Percentiles rank a stretch among this genome's conserved stretches.
These are phyloP conservation scores for Orobanche coerulescens DNA, from an alignment of 257 asterid species.

Conservation along the genomic window DNA sequence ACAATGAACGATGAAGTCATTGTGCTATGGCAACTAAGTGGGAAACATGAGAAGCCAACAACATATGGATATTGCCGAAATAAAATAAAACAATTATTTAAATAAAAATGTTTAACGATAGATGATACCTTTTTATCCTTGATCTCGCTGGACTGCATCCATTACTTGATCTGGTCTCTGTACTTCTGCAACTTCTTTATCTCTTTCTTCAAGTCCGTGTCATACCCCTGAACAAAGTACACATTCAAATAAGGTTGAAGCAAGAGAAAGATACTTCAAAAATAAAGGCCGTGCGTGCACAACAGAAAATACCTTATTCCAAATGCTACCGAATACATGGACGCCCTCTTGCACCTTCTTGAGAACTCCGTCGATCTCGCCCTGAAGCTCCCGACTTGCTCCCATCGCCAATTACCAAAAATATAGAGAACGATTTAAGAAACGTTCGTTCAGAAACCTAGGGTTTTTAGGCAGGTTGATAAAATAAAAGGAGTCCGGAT, in stretches of 20 bases:
- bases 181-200: constrained; percentile 95
- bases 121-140: no score
- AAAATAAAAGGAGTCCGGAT: no score
- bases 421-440: not conserved
- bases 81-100: not conserved
- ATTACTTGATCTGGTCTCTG: constrained; percentile 95
- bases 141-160: no score
- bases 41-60: not conserved
- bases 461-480: constrained; percentile 17
- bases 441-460: constrained; percentile 25
- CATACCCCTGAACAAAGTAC: constrained; percentile 59
- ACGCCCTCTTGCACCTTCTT: constrained; percentile 99
- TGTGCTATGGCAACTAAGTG: not conserved
- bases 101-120: not conserved
- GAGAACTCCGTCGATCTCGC: constrained; percentile 95
- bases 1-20: not conserved
- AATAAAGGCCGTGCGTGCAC: not conserved
- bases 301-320: constrained; percentile 77
- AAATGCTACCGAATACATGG: constrained; percentile 93
- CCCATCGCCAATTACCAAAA: constrained; percentile 49
- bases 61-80: not conserved
- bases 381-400: constrained; percentile 97
- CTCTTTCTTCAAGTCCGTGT: constrained; percentile 97
- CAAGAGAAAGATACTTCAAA: not conserved
- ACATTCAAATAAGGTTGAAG: not conserved